Evolutionary conservation across 2,329 filamentous ascomycete species (phyloP).

Genomic region (Onygenales sp.): DNA sequence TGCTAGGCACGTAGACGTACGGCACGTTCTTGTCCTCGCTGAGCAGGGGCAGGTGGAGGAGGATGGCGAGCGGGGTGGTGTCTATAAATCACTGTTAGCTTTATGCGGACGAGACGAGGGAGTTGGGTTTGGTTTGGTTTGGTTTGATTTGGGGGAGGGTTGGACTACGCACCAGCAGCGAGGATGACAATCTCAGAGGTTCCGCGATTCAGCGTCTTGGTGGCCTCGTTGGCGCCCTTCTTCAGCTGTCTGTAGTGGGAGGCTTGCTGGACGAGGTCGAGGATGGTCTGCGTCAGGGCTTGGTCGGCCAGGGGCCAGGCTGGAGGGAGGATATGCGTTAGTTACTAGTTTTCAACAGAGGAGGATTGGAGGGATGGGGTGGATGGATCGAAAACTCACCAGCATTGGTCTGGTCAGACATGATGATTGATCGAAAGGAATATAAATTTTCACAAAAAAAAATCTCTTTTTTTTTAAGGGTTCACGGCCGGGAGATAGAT

Average conservation of each 20-base stretch:
- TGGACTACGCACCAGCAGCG: slow-evolving; percentile 45
- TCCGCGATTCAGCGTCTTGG: slow-evolving; percentile 85
- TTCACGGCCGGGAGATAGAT: background rate
- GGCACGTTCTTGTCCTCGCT: slow-evolving; percentile 68
- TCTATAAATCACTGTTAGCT: slow-evolving; percentile 37
- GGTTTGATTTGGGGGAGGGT: no score
- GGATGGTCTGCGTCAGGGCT: slow-evolving; percentile 68
- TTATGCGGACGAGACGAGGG: background rate
- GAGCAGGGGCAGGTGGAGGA: slow-evolving; percentile 80
- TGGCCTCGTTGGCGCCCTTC: slow-evolving; percentile 80
- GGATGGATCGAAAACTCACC: background rate
- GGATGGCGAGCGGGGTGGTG: slow-evolving; percentile 75
- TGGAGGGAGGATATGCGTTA: slow-evolving; percentile 16
- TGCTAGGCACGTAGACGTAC: slow-evolving; percentile 63
- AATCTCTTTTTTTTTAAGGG: background rate
- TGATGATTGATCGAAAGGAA: background rate
- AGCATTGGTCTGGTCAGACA: slow-evolving; percentile 1
- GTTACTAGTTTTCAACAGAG: background rate
- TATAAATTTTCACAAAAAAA: background rate
- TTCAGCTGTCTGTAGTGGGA: slow-evolving; percentile 60
- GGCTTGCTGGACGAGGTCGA: slow-evolving; percentile 70
- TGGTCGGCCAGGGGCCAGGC: slow-evolving; percentile 66
- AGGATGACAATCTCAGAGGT: slow-evolving; percentile 83
- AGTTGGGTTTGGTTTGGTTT: background rate
- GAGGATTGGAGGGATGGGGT: background rate